Conservation (phyloP, 75 land plant species). For the Pinus taeda region DNA sequence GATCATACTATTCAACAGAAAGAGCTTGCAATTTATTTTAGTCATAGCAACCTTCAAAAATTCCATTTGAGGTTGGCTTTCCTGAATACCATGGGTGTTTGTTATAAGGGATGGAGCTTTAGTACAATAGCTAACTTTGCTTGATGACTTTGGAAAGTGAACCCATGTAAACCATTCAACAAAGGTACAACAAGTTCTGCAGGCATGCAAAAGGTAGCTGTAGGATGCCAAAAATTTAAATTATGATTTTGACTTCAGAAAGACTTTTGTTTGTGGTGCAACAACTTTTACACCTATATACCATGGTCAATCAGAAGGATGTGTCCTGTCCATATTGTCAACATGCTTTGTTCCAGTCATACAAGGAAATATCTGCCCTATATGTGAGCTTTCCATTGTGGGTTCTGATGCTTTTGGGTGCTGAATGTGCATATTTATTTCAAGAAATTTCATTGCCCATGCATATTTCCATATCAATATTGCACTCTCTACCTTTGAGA, state of each 20-base stretch:
- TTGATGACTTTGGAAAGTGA: conserved; percentile 46
- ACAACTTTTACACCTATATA: conserved; percentile 43
- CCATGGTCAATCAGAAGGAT: conserved; percentile 30
- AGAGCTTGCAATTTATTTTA: conserved; percentile 66
- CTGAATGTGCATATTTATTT: no score
- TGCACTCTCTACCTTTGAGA: no score
- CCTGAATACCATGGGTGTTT: conserved; percentile 52
- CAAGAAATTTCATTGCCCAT: no score
- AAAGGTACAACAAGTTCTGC: conserved; percentile 50
- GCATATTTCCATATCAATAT: no score
- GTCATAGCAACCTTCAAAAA: conserved; percentile 52
- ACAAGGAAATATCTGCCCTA: conserved; percentile 26
- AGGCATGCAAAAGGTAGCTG: conserved; percentile 41
- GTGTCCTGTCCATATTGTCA: conserved; percentile 48
- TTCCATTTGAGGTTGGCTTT: conserved; percentile 48
- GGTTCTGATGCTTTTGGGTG: conserved; percentile 28
- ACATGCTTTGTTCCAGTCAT: conserved; percentile 38
- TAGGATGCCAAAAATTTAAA: conserved; percentile 14
- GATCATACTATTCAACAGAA: conserved; percentile 52
- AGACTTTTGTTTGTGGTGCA: conserved; percentile 42
- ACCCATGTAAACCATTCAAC: conserved; percentile 28
- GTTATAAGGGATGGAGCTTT: conserved; percentile 39
- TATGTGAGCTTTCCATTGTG: conserved; percentile 47
- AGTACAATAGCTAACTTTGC: conserved; percentile 33
- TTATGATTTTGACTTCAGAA: conserved; percentile 46